These are phyloP conservation scores for Hypoxylon sp. DNA, from an alignment of 2,329 filamentous ascomycete genomes.

Conservation along the genomic window DNA sequence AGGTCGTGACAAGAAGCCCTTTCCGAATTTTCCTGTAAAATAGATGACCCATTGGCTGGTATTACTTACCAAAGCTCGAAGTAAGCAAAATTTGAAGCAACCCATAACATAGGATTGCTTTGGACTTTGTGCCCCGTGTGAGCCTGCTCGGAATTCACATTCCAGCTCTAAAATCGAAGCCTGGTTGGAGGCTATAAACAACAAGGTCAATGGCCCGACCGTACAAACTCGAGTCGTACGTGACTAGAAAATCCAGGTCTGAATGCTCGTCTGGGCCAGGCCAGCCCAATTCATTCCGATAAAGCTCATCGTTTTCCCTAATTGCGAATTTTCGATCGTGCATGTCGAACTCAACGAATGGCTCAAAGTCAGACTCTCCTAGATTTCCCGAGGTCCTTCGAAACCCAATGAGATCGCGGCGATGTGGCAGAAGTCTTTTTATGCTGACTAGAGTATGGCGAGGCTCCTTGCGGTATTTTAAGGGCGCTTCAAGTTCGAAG, in stretches of 20 bases:
- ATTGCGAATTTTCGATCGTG: slow-evolving; percentile 23
- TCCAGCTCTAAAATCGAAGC: slow-evolving; percentile 13
- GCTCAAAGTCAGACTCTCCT: too few species aligned
- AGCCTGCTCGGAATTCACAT: neutral
- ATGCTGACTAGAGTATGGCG: slow-evolving; percentile 4
- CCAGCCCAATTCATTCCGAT: slow-evolving; percentile 9
- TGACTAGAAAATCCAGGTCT: slow-evolving; percentile 28
- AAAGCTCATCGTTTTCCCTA: neutral
- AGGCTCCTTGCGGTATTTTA: neutral
- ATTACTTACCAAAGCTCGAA: too few species aligned
- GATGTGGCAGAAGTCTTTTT: slow-evolving; percentile 17
- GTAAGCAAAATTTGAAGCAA: too few species aligned
- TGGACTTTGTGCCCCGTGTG: neutral
- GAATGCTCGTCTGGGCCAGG: neutral
- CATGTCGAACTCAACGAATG: slow-evolving; percentile 30
- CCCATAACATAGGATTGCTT: too few species aligned
- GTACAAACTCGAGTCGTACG: too few species aligned
- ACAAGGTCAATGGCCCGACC: neutral
- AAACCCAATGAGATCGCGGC: slow-evolving; percentile 29
- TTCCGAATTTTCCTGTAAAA: too few species aligned
- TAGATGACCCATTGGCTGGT: too few species aligned
- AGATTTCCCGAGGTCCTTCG: too few species aligned
- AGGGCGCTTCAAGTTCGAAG: slow-evolving; percentile 12
- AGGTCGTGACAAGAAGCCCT: too few species aligned
- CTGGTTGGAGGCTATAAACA: slow-evolving; percentile 12